Conservation (phyloP, 139 green algal genomes). For the Closterium sp. region DNA sequence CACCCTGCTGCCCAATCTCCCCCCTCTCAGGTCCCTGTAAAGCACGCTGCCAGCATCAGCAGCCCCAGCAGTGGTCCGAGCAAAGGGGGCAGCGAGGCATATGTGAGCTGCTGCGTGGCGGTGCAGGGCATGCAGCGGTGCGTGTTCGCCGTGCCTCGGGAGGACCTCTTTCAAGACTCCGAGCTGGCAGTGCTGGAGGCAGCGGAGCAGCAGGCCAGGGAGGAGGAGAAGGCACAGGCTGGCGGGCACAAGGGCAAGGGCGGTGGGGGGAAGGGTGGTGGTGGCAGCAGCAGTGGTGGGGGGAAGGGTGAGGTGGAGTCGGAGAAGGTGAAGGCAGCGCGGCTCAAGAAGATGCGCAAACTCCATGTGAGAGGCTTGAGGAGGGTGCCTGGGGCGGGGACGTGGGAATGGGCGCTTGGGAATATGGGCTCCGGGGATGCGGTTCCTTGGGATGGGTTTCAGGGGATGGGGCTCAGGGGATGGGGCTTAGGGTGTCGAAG, state of each 20-base stretch:
- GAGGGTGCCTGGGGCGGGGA: neutral
- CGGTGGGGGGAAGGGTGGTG: constrained; percentile 23
- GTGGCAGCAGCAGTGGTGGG: no score
- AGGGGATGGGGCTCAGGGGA: no score
- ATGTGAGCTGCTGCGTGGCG: constrained; percentile 68
- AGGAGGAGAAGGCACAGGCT: constrained; percentile 10
- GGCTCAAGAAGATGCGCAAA: constrained; percentile 11
- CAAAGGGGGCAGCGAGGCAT: neutral
- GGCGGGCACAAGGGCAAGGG: constrained; percentile 31
- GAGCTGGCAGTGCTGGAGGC: constrained; percentile 52
- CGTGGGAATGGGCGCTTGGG: neutral
- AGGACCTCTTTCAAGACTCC: constrained; percentile 61
- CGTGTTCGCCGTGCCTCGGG: constrained; percentile 79
- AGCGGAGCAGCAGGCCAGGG: constrained; percentile 3
- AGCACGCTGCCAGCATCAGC: neutral
- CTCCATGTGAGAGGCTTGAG: constrained; percentile 53
- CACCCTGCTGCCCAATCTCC: no score
- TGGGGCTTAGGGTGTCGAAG: no score
- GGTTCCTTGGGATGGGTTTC: neutral
- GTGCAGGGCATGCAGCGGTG: constrained; percentile 65
- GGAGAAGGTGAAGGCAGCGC: neutral
- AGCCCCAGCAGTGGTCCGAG: neutral
- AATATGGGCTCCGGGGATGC: no score
- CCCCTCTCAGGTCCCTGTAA: neutral
- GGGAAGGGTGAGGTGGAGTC: constrained; percentile 26